These are phyloP conservation scores for Scedosporium apiospermum DNA, from an alignment of 2,329 filamentous ascomycete genomes.

Conservation along the genomic window DNA sequence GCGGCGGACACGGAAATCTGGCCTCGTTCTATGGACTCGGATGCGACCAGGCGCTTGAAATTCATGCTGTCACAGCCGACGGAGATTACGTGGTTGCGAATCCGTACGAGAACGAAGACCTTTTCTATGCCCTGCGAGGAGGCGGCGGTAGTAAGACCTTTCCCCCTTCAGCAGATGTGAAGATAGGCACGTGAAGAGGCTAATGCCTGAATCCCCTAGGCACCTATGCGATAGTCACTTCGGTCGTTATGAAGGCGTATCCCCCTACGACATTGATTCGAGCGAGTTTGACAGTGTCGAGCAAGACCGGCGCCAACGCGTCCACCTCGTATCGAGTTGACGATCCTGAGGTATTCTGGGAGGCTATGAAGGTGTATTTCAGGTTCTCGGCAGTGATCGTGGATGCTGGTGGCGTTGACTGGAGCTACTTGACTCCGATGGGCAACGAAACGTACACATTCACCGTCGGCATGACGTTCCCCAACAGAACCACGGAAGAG, in stretches of 20 bases:
- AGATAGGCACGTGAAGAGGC: no score
- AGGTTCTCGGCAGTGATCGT: slow-evolving; percentile 21
- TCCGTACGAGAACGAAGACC: slow-evolving; percentile 28
- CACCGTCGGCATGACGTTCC: slow-evolving; percentile 23
- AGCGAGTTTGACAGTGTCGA: slow-evolving; percentile 12
- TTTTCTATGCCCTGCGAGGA: slow-evolving; percentile 41
- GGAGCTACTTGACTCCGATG: slow-evolving; percentile 21
- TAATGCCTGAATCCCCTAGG: slow-evolving; percentile 11
- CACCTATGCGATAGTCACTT: slow-evolving; percentile 33
- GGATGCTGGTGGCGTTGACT: slow-evolving; percentile 24
- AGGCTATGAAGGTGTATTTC: slow-evolving; percentile 22
- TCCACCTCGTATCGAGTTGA: slow-evolving; percentile 14
- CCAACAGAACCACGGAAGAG: slow-evolving; percentile 17
- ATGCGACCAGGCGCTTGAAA: slow-evolving; percentile 36
- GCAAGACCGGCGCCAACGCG: background rate
- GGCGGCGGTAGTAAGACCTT: slow-evolving; percentile 20
- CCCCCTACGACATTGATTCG: slow-evolving; percentile 21
- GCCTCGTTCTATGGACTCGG: slow-evolving; percentile 28
- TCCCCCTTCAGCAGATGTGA: no score
- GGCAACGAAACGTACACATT: slow-evolving; percentile 13
- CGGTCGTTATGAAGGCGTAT: slow-evolving; percentile 24
- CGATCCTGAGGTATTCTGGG: slow-evolving; percentile 16
- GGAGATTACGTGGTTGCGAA: slow-evolving; percentile 33
- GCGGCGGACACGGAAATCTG: slow-evolving; percentile 43
- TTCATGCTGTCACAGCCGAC: slow-evolving; percentile 36